These are phyloP conservation scores for Fusarium udum DNA, from an alignment of 2,329 filamentous ascomycete species.

Conservation along the genomic window DNA sequence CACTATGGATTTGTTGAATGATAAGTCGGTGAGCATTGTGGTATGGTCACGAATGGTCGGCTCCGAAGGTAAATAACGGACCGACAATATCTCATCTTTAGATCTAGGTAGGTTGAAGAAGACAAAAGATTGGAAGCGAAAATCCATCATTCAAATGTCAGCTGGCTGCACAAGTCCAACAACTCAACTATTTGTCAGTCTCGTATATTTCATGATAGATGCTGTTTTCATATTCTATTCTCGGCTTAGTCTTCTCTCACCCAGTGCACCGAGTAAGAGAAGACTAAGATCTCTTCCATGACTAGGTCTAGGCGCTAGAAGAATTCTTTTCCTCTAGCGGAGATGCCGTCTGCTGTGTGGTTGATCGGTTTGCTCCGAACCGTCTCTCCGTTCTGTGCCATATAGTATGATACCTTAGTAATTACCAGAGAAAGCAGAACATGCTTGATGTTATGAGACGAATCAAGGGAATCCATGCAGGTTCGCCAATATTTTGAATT, in stretches of 20 bases:
- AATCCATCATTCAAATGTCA: background rate
- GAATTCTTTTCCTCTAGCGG: slow-evolving; percentile 13
- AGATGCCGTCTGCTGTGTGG: slow-evolving; percentile 6
- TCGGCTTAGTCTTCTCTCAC: background rate
- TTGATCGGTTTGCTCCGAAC: slow-evolving; percentile 10
- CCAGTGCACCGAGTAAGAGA: background rate
- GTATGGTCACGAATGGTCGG: background rate
- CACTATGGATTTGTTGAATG: background rate
- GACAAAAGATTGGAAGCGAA: background rate
- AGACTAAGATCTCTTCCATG: background rate
- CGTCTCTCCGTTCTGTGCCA: background rate
- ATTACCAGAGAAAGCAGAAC: background rate
- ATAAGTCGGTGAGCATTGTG: slow-evolving; percentile 21
- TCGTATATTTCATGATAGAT: background rate
- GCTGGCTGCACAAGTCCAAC: background rate
- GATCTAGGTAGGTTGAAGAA: background rate
- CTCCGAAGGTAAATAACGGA: slow-evolving; percentile 6
- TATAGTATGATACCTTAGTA: background rate
- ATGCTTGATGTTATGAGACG: background rate
- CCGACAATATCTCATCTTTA: background rate
- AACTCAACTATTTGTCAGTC: background rate
- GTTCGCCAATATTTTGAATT: background rate
- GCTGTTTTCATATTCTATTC: background rate
- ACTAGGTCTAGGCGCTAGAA: slow-evolving; percentile 14
- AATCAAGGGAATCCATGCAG: background rate